phyloP scores from a whole-genome alignment of 2,329 filamentous ascomycete species.

The Davidsoniella eucalypti region DNA sequence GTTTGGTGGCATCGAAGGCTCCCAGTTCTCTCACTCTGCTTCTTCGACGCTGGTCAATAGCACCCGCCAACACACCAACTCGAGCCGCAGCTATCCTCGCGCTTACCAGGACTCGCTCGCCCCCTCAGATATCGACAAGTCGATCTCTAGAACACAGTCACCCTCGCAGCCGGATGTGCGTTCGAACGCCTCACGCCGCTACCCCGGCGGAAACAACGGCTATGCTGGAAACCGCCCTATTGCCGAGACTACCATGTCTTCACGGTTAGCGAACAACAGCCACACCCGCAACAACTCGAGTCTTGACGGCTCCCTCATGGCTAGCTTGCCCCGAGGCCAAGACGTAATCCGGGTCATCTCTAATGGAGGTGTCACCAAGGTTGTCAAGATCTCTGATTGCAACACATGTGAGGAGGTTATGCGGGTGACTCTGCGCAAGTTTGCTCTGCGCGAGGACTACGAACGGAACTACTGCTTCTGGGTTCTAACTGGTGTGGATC shows the following conservation, averaged over 20 bases:
- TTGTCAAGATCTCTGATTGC: slow-evolving; percentile 84
- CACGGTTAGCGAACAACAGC: slow-evolving; percentile 17
- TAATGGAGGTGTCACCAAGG: slow-evolving; percentile 78
- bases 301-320: slow-evolving; percentile 73
- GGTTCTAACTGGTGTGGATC: slow-evolving; percentile 70
- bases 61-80: slow-evolving; percentile 27
- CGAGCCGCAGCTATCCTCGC: slow-evolving; percentile 47
- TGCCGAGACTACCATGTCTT: slow-evolving; percentile 34
- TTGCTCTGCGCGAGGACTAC: slow-evolving; percentile 74
- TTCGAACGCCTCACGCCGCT: slow-evolving; percentile 20
- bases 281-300: slow-evolving; percentile 72
- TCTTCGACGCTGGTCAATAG: slow-evolving; percentile 42
- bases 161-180: slow-evolving; percentile 42
- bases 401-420: slow-evolving; percentile 87
- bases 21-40: slow-evolving; percentile 41
- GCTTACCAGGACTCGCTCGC: slow-evolving; percentile 36
- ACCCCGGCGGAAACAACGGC: slow-evolving; percentile 34
- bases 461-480: slow-evolving; percentile 96
- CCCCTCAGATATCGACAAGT: slow-evolving; percentile 26
- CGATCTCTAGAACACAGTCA: slow-evolving; percentile 52
- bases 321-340: slow-evolving; percentile 68
- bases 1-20: slow-evolving; percentile 64
- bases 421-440: slow-evolving; percentile 73
- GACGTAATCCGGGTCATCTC: slow-evolving; percentile 88
- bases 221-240: slow-evolving; percentile 32